Base-by-base conservation (phyloP, 129 eudicot species). In the Apium graveolens region DNA sequence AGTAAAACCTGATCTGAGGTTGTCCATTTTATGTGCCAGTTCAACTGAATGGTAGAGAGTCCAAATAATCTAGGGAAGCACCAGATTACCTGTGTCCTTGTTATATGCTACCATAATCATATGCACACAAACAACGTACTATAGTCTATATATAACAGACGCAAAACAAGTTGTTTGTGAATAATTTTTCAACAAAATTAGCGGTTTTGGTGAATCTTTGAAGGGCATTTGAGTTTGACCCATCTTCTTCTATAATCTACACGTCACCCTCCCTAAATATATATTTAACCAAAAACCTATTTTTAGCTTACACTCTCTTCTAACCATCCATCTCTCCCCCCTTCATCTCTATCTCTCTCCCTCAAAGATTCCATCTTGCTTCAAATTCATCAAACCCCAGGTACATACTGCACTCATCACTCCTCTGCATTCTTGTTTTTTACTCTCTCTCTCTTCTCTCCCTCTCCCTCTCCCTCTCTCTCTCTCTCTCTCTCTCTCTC, bases 141-240 rank as follows among this genome's bases (percentile, higher is more conserved):
- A n/a, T n/a, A n/a, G n/a, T n/a, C n/a, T n/a, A n/a, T n/a, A n/a
- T n/a, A 38, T 38, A 38, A 2, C 13, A 45, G 17, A 20, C 9
- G 20, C 21, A n/a, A n/a, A n/a, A 51, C 60, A 51, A 51, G 60
- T 51, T 51, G 21, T 51, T 32, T 12, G 68, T 60, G 68, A 60
- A n/a, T 10, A 60, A 3, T 42, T 42, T 42, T 42, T 20, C 26
- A 70, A 70, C 44, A 74, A 76, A 76, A 55, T 77, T 24, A 77
- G 73, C 80, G 80, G 80, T 77, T 77, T 77, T 77, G 41, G 73
- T 77, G 80, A 77, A 77, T 77, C 72, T 76, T n/a, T 31, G 35
- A 41, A 57, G 66, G 32, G 73, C 51, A 73, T 73, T 73, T 42
- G 20, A n/a, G 32, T 41, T 77, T 77, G 80, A 77, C 80, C 51